These are phyloP conservation scores for Boletus edulis DNA, from an alignment of 768 basidiomycete genomes.

Conservation along the genomic window DNA sequence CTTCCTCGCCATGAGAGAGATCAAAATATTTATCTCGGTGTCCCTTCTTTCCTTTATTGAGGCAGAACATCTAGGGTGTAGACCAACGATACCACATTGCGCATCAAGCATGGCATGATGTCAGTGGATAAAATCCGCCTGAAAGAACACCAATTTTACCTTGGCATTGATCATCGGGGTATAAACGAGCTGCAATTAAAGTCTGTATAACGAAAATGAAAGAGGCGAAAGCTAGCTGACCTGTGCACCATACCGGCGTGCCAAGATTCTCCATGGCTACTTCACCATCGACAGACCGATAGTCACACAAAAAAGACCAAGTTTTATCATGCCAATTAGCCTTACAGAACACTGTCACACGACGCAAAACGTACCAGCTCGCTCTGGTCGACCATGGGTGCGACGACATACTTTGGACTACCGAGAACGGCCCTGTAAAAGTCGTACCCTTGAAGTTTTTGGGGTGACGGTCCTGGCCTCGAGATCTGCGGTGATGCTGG, in stretches of 20 bases:
- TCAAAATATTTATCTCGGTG: constrained; percentile 70
- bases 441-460: constrained; percentile 72
- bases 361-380: constrained; percentile 67
- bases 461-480: neutral
- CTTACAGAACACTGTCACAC: neutral
- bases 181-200: constrained; percentile 64
- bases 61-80: constrained; percentile 56
- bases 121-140: neutral
- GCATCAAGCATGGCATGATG: neutral
- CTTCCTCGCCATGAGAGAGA: constrained; percentile 76
- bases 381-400: constrained; percentile 98
- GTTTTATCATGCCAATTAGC: neutral
- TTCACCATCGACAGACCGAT: constrained; percentile 1
- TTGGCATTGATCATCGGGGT: constrained; percentile 99
- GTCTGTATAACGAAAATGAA: neutral
- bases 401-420: constrained; percentile 86
- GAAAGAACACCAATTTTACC: constrained; percentile 34
- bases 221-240: constrained; percentile 33
- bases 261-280: constrained; percentile 88
- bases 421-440: constrained; percentile 79
- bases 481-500: neutral
- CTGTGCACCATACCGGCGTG: constrained; percentile 79
- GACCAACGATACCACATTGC: neutral
- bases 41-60: constrained; percentile 30
- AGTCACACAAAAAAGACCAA: neutral